Evolutionary conservation across 148 eudicot species (phyloP), one percentile per base, ranked within the genome.

Genomic region (Polygonum maritimum): DNA sequence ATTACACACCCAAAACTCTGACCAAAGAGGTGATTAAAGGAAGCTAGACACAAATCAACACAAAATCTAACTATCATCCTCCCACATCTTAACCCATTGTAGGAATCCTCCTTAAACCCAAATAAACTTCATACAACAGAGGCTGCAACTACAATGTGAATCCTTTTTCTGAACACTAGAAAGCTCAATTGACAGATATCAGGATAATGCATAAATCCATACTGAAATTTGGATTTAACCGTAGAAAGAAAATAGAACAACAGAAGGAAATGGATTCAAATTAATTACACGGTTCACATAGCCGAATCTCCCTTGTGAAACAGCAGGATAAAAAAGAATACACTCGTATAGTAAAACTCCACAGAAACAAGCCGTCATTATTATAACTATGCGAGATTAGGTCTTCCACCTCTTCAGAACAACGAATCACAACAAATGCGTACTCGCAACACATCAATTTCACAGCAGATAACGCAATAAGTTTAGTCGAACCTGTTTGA

Each of bases 31-130:
- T 7, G n/a, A 52, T 52, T 16, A 52, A 26, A 52, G 21, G 58
- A 52, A 54, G 55, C 55, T 51, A 51, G n/a, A 44, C 47, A 44
- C 7, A 8, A 44, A 44, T 44, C 47, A 44, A 44, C 47, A 44
- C 11, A 44, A 0, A 67, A 36, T 16, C 45, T 54, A 54, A 36
- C 19, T 72, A 15, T 94, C 97, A 44, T 87, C 91, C 73, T 83
- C 85, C 98, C 98, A 94, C 89, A 94, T 85, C 74, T 88, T 89
- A 74, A n/a, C 83, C 98, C 92, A 82, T 92, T 94, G 55, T 71
- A 73, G 70, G 84, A 81, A 52, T 86, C 90, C 86, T 94, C 86
- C 73, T 92, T 88, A 48, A 94, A 81, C 60, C 97, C 97, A 6
- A 94, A 26, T 26, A 26, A 26, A 26, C 31, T 26, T 26, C 31